Base-by-base conservation (phyloP, 2,329 filamentous ascomycete species). In the Pyricularia grisea region DNA sequence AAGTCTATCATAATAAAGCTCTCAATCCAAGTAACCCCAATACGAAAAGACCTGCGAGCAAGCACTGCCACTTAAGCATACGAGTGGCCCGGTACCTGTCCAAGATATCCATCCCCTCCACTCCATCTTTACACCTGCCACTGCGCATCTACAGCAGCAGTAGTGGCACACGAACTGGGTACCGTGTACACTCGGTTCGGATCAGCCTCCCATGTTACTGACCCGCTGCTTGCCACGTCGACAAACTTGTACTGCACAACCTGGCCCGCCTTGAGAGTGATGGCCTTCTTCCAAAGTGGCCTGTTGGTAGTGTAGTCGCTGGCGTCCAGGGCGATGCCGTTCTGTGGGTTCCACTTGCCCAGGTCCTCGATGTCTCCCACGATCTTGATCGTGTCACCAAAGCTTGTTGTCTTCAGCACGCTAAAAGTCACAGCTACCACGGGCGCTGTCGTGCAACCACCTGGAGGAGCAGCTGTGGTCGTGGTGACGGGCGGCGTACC, bases 241-340 rank as follows among this genome's bases (percentile, higher is more conserved):
- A 92, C 84, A 75, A 87, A 93, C 80, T 92, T 92, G 77, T 92
- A 92, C 79, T 87, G 74, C 63, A 92, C 80, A 2, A 77, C 78
- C 66, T 81, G 80, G 2, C 89, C 89, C 0, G 86, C 81, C 0
- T 81, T 77, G 20, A 93, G 77, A 1, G 78, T 79, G 31, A 92
- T 75, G 0, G 84, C 84, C 0, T 77, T 82, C 65, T 79, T 82
- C 91, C 90, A 93, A 6, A 90, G 72, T 0, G 85, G 87, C 73
- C 90, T 87, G 42, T 76, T 78, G 2, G 79, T 73, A 0, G 87
- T 89, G 75, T 92, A 93, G 23, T 81, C 74, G 20, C 78, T 80
- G 2, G 90, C 86, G 65, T 82, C 85, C 25, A 93, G 80, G 0
- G 85, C 73, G 2, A 90, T 74, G 0, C 85, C 90, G 31, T 78